Evolutionary conservation across 2,329 filamentous ascomycete species (phyloP).

Genomic region (Colletotrichum endophyticum): DNA sequence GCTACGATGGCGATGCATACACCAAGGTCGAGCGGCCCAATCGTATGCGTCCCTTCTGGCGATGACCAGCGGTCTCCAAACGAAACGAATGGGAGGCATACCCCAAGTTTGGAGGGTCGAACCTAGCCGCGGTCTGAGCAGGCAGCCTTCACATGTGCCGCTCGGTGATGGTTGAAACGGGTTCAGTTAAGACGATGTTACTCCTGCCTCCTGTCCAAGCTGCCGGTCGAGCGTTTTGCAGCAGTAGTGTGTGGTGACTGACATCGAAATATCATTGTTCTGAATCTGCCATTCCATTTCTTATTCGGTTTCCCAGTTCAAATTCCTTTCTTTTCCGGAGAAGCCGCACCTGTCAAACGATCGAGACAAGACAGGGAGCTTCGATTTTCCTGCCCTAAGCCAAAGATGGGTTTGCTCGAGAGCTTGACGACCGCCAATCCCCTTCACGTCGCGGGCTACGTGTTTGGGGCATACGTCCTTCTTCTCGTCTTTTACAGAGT

Average conservation of each 20-base stretch:
- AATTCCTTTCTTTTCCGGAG: neutral
- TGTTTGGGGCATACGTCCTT: neutral
- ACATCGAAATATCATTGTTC: neutral
- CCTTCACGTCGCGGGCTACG: constrained; percentile 1
- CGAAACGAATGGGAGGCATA: constrained; percentile 4
- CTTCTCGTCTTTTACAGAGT: constrained; percentile 8
- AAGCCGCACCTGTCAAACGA: neutral
- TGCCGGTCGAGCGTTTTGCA: neutral
- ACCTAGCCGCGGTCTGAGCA: constrained; percentile 12
- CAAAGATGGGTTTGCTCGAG: constrained; percentile 11
- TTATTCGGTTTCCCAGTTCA: neutral
- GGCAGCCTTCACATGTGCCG: constrained; percentile 14
- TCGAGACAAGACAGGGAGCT: neutral
- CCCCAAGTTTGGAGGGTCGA: neutral
- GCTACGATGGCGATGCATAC: constrained; percentile 3
- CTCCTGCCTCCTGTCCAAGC: neutral
- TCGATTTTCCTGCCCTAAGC: neutral
- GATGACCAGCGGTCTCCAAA: neutral
- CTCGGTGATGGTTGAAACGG: constrained; percentile 11
- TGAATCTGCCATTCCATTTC: neutral
- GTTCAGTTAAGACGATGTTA: constrained; percentile 15
- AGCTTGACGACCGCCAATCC: neutral
- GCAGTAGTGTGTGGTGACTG: neutral
- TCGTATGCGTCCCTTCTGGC: neutral
- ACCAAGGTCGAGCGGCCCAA: neutral